Percentiles rank a stretch among this genome's conserved stretches.
phyloP scores from a whole-genome alignment of 2,329 filamentous ascomycete species.

The Blumeria hordei region DNA sequence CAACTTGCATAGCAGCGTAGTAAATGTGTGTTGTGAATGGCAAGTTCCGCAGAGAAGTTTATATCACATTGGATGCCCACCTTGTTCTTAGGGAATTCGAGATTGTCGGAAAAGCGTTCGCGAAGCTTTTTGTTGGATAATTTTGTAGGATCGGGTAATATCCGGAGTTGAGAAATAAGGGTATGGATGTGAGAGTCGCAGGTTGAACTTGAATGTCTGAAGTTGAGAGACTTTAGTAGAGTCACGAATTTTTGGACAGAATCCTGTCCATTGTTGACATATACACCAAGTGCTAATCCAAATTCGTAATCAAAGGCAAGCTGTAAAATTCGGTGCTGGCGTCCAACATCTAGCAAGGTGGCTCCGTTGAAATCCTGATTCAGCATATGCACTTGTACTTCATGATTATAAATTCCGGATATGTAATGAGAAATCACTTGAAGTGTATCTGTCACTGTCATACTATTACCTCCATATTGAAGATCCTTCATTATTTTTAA shows the following conservation, averaged over 20 bases:
- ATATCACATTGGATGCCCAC: slow-evolving; percentile 78
- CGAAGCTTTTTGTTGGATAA: slow-evolving; percentile 24
- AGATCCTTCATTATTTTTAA: slow-evolving; percentile 18
- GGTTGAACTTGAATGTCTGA: too few relatives aligned
- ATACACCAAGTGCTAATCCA: slow-evolving; percentile 25
- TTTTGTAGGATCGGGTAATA: slow-evolving; percentile 18
- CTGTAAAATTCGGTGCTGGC: slow-evolving; percentile 27
- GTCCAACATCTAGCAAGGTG: slow-evolving; percentile 17
- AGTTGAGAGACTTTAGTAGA: slow-evolving; percentile 19
- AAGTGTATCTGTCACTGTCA: slow-evolving; percentile 8
- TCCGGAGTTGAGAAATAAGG: slow-evolving; percentile 11
- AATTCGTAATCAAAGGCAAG: slow-evolving; percentile 30
- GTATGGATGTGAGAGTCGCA: slow-evolving; percentile 3
- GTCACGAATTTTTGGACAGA: slow-evolving; percentile 25
- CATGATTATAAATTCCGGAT: slow-evolving; percentile 23
- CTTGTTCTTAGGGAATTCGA: slow-evolving; percentile 56
- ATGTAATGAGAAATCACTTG: slow-evolving; percentile 23
- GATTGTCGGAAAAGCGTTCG: slow-evolving; percentile 29
- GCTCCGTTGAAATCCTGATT: slow-evolving; percentile 4
- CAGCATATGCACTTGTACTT: slow-evolving; percentile 21
- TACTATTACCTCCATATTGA: slow-evolving; percentile 5
- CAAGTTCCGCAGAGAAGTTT: slow-evolving; percentile 70
- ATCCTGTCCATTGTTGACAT: slow-evolving; percentile 16
- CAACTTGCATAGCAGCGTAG: slow-evolving; percentile 63
- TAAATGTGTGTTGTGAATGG: slow-evolving; percentile 60